Evolutionary conservation across 768 basidiomycete genomes (phyloP).

Genomic region (Rhodotorula babjevae): DNA sequence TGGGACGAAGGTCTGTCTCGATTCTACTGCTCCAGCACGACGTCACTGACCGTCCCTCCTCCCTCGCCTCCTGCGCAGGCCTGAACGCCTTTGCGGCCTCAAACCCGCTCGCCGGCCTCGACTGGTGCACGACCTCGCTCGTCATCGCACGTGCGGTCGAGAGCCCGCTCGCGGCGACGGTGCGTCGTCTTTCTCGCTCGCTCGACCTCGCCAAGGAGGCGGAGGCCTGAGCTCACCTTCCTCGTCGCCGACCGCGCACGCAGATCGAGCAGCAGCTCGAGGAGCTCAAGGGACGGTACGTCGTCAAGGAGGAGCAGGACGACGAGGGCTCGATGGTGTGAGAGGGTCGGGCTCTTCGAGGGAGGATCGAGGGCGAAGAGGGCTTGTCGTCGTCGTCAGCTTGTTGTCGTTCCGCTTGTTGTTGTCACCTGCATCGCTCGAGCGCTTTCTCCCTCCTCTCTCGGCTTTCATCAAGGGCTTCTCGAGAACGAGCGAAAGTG

Average conservation of each 20-base stretch:
- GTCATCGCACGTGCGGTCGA: not conserved
- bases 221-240: too few species aligned
- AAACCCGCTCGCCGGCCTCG: too few species aligned
- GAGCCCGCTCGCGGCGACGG: not conserved
- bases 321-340: too few species aligned
- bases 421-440: not conserved
- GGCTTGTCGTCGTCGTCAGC: too few species aligned
- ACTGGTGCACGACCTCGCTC: not conserved
- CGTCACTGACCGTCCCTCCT: not conserved
- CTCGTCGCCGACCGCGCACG: too few species aligned
- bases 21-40: not conserved
- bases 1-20: conserved; percentile 13
- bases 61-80: not conserved
- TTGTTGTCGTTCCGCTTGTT: not conserved
- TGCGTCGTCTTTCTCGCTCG: not conserved
- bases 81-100: not conserved
- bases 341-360: not conserved
- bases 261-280: not conserved
- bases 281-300: not conserved
- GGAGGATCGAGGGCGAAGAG: too few species aligned
- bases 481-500: not conserved
- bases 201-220: not conserved
- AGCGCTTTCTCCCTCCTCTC: not conserved
- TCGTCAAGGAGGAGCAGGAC: not conserved
- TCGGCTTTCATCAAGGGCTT: not conserved